Evolutionary conservation across 192 early-diverging fungal species (phyloP).

Genomic region (Coemansia umbellata): DNA sequence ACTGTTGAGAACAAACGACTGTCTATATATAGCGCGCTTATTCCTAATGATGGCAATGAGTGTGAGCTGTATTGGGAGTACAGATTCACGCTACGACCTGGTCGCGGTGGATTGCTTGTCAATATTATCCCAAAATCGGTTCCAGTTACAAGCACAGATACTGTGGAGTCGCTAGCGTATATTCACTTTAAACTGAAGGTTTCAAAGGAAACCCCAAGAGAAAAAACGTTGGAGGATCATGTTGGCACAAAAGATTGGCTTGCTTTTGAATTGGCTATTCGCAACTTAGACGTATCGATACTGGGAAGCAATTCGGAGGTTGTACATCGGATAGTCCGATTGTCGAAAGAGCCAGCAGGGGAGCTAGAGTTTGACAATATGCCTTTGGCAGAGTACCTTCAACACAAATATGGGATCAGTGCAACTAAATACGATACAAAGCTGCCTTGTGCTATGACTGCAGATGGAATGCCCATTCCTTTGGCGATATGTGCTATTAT

Average conservation of each 20-base stretch:
- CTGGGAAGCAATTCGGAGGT: neutral
- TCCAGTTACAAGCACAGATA: neutral
- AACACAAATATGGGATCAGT: neutral
- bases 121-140: neutral
- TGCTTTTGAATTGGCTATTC: slow-evolving; percentile 1
- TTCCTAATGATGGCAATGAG: slow-evolving; percentile 3
- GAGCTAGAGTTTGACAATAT: neutral
- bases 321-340: neutral
- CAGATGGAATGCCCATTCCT: neutral
- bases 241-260: slow-evolving; percentile 5
- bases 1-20: neutral
- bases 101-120: neutral
- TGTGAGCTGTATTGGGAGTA: slow-evolving; percentile 35
- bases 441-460: slow-evolving; percentile 13
- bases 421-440: no score
- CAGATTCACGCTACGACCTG: slow-evolving; percentile 10
- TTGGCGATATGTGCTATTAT: slow-evolving; percentile 6
- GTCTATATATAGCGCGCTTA: neutral
- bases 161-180: neutral
- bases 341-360: neutral
- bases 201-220: neutral
- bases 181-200: neutral
- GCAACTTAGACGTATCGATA: neutral
- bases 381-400: slow-evolving; percentile 5
- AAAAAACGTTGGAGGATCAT: neutral